Percentiles rank a stretch among this genome's conserved stretches.
Evolutionary conservation across 768 basidiomycete genomes (phyloP).

Genomic region (Gymnopilus dilepis): DNA sequence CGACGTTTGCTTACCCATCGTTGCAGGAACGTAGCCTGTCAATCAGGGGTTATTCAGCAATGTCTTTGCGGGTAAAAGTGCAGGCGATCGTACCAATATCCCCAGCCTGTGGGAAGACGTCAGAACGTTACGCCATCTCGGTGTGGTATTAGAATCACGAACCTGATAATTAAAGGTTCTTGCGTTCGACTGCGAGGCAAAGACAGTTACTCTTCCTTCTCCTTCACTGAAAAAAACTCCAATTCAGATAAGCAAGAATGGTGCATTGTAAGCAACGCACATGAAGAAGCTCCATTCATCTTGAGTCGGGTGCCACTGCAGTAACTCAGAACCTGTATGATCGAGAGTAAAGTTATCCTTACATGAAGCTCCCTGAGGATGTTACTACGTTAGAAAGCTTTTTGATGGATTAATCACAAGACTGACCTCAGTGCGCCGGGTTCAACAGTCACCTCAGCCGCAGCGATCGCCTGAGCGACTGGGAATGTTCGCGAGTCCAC

Average conservation of each 20-base stretch:
- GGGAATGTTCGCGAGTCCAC: slow-evolving; percentile 61
- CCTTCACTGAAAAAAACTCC: slow-evolving; percentile 40
- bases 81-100: slow-evolving; percentile 50
- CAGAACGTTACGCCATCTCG: slow-evolving; percentile 49
- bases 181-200: slow-evolving; percentile 59
- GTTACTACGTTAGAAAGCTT: neutral
- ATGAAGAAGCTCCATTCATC: slow-evolving; percentile 71
- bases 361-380: slow-evolving; percentile 57
- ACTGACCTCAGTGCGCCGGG: slow-evolving; percentile 62
- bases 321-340: neutral
- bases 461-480: slow-evolving; percentile 55
- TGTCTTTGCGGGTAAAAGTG: neutral
- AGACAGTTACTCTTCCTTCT: slow-evolving; percentile 59
- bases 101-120: slow-evolving; percentile 64
- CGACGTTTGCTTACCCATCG: slow-evolving; percentile 45
- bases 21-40: slow-evolving; percentile 59
- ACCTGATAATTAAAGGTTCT: slow-evolving; percentile 64
- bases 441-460: slow-evolving; percentile 61
- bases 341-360: slow-evolving; percentile 19
- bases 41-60: slow-evolving; percentile 16
- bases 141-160: slow-evolving; percentile 44
- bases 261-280: slow-evolving; percentile 34
- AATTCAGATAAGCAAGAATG: slow-evolving; percentile 38
- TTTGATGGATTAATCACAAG: neutral
- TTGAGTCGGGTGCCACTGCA: slow-evolving; percentile 73